These are phyloP conservation scores for Carex cristatella DNA, from an alignment of 176 grass and related monocot species.

Conservation along the genomic window DNA sequence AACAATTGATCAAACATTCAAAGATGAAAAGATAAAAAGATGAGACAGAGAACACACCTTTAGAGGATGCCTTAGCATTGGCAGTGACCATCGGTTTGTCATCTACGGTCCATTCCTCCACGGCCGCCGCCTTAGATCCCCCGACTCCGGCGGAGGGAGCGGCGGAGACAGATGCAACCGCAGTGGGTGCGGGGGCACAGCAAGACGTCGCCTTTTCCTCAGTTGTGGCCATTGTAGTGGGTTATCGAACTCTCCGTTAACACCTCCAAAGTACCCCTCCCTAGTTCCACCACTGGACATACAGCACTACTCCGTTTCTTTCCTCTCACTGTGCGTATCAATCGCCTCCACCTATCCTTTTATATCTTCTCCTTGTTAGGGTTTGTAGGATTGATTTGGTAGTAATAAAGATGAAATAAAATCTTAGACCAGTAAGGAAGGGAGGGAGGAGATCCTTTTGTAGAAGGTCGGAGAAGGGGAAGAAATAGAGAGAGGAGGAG, in stretches of 20 bases:
- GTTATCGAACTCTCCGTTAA: conserved; percentile 88
- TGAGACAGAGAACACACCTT: conserved; percentile 41
- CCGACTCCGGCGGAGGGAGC: conserved; percentile 19
- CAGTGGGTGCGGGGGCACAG: conserved; percentile 23
- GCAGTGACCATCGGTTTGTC: conserved; percentile 46
- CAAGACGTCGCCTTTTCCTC: conserved; percentile 89
- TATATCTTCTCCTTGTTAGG: not conserved
- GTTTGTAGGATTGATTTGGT: not conserved
- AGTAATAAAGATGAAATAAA: not conserved
- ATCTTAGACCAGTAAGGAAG: not conserved
- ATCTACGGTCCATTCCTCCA: conserved; percentile 48
- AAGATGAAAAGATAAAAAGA: not conserved
- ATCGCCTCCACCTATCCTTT: conserved; percentile 20
- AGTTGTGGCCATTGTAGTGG: conserved; percentile 98
- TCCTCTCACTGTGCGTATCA: conserved; percentile 25
- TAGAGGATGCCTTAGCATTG: conserved; percentile 66
- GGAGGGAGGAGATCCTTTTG: not conserved
- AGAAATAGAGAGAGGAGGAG: not conserved
- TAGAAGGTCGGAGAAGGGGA: not conserved
- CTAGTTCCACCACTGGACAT: conserved; percentile 82
- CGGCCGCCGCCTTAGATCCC: conserved; percentile 26
- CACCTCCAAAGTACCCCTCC: conserved; percentile 47
- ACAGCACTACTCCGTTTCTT: conserved; percentile 48
- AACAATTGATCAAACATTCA: not conserved
- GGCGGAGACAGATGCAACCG: conserved; percentile 24